Conservation (phyloP, 2,329 filamentous ascomycete species). For the Corniculantispora saksenae region DNA sequence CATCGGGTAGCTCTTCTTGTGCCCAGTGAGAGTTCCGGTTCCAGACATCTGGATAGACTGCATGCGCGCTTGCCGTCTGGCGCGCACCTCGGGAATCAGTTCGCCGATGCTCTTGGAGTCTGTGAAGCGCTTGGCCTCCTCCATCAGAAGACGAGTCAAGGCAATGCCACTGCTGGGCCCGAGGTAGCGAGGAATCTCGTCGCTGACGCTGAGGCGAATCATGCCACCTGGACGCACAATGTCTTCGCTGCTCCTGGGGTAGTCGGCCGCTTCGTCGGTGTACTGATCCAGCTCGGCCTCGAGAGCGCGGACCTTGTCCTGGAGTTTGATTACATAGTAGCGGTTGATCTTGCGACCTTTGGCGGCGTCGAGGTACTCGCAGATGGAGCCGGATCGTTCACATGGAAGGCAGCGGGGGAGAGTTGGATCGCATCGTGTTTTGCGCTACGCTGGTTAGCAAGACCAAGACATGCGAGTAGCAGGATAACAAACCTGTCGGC, state of each 20-base stretch:
- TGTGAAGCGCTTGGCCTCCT: conserved; percentile 91
- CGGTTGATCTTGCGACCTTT: conserved; percentile 85
- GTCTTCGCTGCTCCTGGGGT: conserved; percentile 73
- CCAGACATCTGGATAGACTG: conserved; percentile 59
- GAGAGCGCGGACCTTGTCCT: conserved; percentile 79
- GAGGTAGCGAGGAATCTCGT: conserved; percentile 84
- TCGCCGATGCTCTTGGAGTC: conserved; percentile 90
- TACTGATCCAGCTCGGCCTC: conserved; percentile 79
- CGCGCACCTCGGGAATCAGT: conserved; percentile 75
- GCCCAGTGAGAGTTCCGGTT: conserved; percentile 49
- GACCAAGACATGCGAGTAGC: too few species aligned
- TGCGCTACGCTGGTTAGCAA: conserved; percentile 60
- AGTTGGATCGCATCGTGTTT: conserved; percentile 92
- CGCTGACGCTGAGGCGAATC: conserved; percentile 79
- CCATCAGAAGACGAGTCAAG: conserved; percentile 93
- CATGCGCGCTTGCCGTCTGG: conserved; percentile 55
- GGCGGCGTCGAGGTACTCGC: conserved; percentile 92
- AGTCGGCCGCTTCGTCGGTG: conserved; percentile 73
- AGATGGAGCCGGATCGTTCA: conserved; percentile 85
- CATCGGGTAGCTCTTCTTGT: conserved; percentile 87
- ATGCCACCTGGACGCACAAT: conserved; percentile 85
- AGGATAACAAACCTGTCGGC: conserved; percentile 64
- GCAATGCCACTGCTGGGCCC: conserved; percentile 94
- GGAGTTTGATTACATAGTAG: conserved; percentile 88
- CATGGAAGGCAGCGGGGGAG: conserved; percentile 90